Evolutionary conservation across 225 moss, liverwort and hornwort species (phyloP), one percentile per base, ranked within the genome.

Genomic region (Sphagnum tenellum): DNA sequence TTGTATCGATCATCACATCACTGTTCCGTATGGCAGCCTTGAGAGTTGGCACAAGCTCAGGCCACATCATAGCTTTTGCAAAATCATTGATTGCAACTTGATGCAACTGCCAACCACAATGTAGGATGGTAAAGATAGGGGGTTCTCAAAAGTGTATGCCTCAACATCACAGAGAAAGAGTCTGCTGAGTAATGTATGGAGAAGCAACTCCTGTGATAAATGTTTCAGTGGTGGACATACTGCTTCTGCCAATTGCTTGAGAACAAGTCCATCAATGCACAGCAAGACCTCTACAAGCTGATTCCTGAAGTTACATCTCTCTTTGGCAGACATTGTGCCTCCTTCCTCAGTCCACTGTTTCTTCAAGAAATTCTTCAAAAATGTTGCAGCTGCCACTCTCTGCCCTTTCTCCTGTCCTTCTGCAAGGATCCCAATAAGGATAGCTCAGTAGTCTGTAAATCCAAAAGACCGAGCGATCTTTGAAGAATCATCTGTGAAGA

Each of bases 221-320:
- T 29, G 29, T 29, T 29, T 29, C 29, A 29, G 29, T 29, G 29
- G 29, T 29, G 46, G 68, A 86, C 87, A 71, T 83, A 94, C 94
- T 63, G 94, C 91, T 81, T 94, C 94, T 49, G 83, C 87, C 69
- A 94, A 71, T 68, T 89, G 89, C 80, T 89, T 91, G 48, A 94
- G 74, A 65, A 89, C 91, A 65, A 89, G 83, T 49, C 91, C 87
- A 69, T 94, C 94, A 67, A 94, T 89, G 47, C 87, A 78, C 73
- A 94, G 78, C 12, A 94, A 76, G 48, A 94, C 83, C 75, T 89
- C 91, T 51, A 94, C 94, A 54, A 94, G 84, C 75, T 94, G 94
- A 65, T 91, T 91, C 72, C 91, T 85, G 58, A 94, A 91, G 70
- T 89, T 85, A 55, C 86, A 57, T 56, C 85, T 70, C 73, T 91